Percentiles rank a stretch among this genome's conserved stretches.
These are phyloP conservation scores for Colletotrichum abscissum DNA, from an alignment of 2,329 filamentous ascomycete genomes.

Conservation along the genomic window DNA sequence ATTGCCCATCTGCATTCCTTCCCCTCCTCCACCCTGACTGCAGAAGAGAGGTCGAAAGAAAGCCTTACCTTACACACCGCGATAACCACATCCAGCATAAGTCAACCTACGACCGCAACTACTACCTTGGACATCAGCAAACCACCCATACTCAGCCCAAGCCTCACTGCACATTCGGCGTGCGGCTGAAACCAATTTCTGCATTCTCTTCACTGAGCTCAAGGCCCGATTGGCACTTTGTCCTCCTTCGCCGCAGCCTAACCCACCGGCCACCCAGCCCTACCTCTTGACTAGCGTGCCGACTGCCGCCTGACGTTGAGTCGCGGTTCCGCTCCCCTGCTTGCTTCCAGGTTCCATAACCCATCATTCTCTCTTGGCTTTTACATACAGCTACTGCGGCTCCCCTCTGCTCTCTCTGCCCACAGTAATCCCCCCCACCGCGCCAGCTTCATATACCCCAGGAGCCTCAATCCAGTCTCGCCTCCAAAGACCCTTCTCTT, in stretches of 20 bases:
- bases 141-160: slow-evolving; percentile 1
- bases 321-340: slow-evolving; percentile 17
- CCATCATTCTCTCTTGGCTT: not conserved
- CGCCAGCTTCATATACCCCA: slow-evolving; percentile 31
- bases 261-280: slow-evolving; percentile 18
- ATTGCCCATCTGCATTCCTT: not conserved
- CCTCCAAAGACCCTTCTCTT: not conserved
- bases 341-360: not conserved
- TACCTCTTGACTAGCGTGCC: slow-evolving; percentile 23
- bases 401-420: slow-evolving; percentile 16
- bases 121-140: not conserved
- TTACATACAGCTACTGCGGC: slow-evolving; percentile 22
- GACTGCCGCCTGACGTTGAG: slow-evolving; percentile 32
- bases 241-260: slow-evolving; percentile 28
- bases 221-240: slow-evolving; percentile 20
- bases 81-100: not conserved
- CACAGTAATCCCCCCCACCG: slow-evolving; percentile 21
- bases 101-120: not conserved
- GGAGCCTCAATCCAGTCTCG: slow-evolving; percentile 15
- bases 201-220: slow-evolving; percentile 6
- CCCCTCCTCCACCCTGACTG: not conserved
- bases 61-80: not conserved
- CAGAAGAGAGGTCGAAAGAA: not conserved
- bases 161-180: slow-evolving; percentile 15
- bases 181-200: slow-evolving; percentile 29